phyloP scores from a whole-genome alignment of 2,329 filamentous ascomycete species.

The Chrysosporium keratinophilum region DNA sequence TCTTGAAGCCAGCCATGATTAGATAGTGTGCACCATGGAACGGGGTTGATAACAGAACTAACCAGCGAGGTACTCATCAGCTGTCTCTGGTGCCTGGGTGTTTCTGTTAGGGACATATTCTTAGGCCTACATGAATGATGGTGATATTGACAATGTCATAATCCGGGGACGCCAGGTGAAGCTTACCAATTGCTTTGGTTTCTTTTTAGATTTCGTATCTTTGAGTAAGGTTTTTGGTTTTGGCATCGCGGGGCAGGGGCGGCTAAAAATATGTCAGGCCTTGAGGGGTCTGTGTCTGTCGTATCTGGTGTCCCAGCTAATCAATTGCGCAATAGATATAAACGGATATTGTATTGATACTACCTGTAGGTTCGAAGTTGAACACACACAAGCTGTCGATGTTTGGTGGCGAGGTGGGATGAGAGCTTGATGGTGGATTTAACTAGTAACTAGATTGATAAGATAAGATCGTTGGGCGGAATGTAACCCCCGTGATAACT shows the following conservation, averaged over 20 bases:
- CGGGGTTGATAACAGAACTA: constrained; percentile 14
- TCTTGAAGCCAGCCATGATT: constrained; percentile 27
- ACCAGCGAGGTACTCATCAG: constrained; percentile 59
- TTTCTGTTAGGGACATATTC: constrained; percentile 1
- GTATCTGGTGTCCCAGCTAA: no score
- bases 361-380: background rate
- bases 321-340: background rate
- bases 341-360: background rate
- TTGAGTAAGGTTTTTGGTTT: constrained; percentile 34
- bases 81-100: constrained; percentile 42
- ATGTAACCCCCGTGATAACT: background rate
- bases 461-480: constrained; percentile 6
- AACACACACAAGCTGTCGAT: background rate
- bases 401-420: background rate
- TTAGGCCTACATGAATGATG: background rate
- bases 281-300: no score
- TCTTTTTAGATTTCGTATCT: constrained; percentile 37
- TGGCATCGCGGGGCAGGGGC: constrained; percentile 24
- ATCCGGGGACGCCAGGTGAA: background rate
- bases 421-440: background rate
- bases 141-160: constrained; percentile 7
- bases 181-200: constrained; percentile 31
- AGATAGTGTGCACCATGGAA: background rate
- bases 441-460: background rate
- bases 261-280: background rate